phyloP scores from a whole-genome alignment of 305 asterid species.

The Withania somnifera region DNA sequence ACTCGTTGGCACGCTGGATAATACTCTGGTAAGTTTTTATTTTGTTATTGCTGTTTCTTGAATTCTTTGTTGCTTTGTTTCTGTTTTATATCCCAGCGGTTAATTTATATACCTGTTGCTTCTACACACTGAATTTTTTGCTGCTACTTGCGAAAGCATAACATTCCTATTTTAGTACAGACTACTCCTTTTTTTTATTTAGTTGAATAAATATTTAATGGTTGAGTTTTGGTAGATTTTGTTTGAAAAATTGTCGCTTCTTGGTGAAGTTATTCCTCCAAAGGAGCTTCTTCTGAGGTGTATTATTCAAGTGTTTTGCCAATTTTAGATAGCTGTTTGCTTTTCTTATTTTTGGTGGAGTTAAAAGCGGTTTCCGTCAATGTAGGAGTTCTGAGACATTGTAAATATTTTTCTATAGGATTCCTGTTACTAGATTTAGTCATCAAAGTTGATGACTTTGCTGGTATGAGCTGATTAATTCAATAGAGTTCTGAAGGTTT shows the following conservation, averaged over 20 bases:
- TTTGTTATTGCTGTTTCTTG: too few relatives aligned
- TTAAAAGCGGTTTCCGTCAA: neutral
- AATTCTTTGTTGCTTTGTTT: neutral
- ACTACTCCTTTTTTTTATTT: too few relatives aligned
- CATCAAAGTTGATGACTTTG: neutral
- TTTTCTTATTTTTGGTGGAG: neutral
- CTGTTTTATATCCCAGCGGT: too few relatives aligned
- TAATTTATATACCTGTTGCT: neutral
- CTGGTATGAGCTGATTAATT: neutral
- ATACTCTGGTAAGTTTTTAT: conserved; percentile 81
- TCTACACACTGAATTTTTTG: neutral
- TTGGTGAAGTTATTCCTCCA: neutral
- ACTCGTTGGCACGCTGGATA: conserved; percentile 71
- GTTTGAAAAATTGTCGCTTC: neutral
- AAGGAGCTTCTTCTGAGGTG: neutral
- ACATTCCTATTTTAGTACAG: too few relatives aligned
- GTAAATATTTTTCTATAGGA: neutral
- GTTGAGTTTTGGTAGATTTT: neutral
- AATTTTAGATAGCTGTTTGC: too few relatives aligned
- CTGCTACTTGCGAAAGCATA: neutral
- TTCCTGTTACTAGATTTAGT: neutral
- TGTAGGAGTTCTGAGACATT: neutral
- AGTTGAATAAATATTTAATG: neutral
- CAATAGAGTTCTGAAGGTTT: neutral
- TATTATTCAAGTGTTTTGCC: neutral